These are phyloP conservation scores for Tubosaeta sp. DNA, from an alignment of 768 basidiomycete species.

Conservation along the genomic window DNA sequence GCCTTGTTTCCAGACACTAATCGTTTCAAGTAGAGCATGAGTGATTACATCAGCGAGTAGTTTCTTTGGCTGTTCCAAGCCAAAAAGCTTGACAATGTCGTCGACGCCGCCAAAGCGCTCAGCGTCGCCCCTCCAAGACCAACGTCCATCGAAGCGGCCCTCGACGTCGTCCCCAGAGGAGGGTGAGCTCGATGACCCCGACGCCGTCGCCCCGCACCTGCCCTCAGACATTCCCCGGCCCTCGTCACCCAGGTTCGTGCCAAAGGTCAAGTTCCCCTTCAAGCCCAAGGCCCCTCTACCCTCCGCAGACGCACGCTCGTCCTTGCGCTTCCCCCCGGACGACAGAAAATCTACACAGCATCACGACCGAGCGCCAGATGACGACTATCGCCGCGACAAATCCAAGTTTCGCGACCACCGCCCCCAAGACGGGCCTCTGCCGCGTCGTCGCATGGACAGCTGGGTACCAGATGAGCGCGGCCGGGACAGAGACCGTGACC, in stretches of 20 bases:
- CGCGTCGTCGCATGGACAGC: conserved; percentile 21
- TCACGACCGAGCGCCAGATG: conserved; percentile 42
- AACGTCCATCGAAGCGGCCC: conserved; percentile 51
- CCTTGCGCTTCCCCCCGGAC: conserved; percentile 32
- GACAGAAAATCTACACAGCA: conserved; percentile 23
- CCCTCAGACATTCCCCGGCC: conserved; percentile 25
- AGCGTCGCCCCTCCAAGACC: conserved; percentile 51
- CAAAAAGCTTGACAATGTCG: conserved; percentile 3
- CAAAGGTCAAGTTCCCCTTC: conserved; percentile 72
- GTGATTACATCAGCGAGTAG: conserved; percentile 19
- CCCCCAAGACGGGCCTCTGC: conserved; percentile 12
- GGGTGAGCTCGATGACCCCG: conserved; percentile 70
- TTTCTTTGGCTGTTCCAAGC: not conserved
- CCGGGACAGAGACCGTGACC: conserved; percentile 19
- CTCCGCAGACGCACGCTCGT: conserved; percentile 19
- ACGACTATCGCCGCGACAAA: conserved; percentile 38
- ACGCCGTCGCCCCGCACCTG: conserved; percentile 12
- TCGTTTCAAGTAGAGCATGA: conserved; percentile 54
- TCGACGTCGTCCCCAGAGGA: conserved; percentile 70
- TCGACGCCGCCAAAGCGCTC: conserved; percentile 45
- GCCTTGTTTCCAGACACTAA: conserved; percentile 82
- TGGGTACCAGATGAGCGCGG: conserved; percentile 27
- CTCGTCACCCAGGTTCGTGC: conserved; percentile 32
- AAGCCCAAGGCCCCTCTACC: conserved; percentile 38
- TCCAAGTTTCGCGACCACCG: conserved; percentile 19